Conservation (phyloP, 257 asterid species). For the Solanum etuberosum region DNA sequence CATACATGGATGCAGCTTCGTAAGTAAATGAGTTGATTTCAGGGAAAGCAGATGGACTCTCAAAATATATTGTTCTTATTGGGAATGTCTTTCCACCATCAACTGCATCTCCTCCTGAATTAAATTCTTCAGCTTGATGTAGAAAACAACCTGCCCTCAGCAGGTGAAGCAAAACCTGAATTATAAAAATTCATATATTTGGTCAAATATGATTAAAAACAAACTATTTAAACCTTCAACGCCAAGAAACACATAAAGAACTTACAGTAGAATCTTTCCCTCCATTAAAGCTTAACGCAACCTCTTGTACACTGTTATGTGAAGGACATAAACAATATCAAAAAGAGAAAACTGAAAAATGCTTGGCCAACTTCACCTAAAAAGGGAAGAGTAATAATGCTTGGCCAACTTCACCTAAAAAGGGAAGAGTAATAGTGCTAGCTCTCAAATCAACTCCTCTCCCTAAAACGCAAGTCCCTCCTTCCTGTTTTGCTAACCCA, state of each 20-base stretch:
- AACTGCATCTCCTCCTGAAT: constrained; percentile 18
- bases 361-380: not conserved
- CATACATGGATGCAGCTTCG: constrained; percentile 58
- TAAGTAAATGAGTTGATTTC: constrained; percentile 92
- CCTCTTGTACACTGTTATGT: constrained; percentile 60
- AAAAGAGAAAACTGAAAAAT: not conserved
- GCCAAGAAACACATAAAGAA: not conserved
- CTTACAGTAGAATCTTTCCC: constrained; percentile 97
- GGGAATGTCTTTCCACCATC: constrained; percentile 20
- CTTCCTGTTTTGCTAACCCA: not conserved
- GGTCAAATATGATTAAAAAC: not conserved
- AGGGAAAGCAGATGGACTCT: constrained; percentile 75
- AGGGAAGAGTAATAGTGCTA: not conserved
- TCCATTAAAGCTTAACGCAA: constrained; percentile 92
- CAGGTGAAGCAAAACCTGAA: constrained; percentile 83
- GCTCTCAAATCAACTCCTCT: not conserved
- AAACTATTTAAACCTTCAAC: not conserved
- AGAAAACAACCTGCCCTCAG: constrained; percentile 81
- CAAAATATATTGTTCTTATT: constrained; percentile 76
- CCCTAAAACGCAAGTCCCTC: not conserved
- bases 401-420: not conserved
- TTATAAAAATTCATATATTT: not conserved
- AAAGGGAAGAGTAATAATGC: not conserved
- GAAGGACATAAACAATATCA: not conserved
- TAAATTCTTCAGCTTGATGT: constrained; percentile 32